phyloP scores from a whole-genome alignment of 495 filamentous ascomycete species.

The Durotheca rogersii region DNA sequence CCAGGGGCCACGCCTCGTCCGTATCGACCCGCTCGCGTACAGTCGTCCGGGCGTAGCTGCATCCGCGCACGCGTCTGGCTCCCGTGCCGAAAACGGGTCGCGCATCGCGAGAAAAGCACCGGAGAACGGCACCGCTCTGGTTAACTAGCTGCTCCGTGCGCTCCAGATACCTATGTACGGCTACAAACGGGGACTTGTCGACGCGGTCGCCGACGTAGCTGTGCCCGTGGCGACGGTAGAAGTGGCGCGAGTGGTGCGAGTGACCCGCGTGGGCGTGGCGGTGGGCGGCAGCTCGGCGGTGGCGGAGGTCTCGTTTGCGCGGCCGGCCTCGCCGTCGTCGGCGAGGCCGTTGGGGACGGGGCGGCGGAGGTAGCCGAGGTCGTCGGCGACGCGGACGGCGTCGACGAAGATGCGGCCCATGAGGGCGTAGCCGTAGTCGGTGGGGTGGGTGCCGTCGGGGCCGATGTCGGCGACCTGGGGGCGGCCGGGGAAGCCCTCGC shows the following conservation, averaged over 20 bases:
- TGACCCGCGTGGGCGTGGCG: too few relatives aligned
- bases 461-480: slow-evolving; percentile 29
- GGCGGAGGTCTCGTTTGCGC: slow-evolving; percentile 10
- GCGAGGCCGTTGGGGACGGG: slow-evolving; percentile 37
- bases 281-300: slow-evolving; percentile 20
- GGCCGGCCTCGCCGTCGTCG: slow-evolving; percentile 29
- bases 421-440: slow-evolving; percentile 44
- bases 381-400: slow-evolving; percentile 37
- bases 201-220: too few relatives aligned
- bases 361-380: slow-evolving; percentile 37
- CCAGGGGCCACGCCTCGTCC: background rate
- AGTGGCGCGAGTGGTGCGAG: background rate
- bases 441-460: slow-evolving; percentile 41
- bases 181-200: too few relatives aligned
- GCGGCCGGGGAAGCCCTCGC: slow-evolving; percentile 24
- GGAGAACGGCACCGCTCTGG: too few relatives aligned
- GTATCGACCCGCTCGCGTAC: too few relatives aligned
- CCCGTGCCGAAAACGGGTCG: too few relatives aligned
- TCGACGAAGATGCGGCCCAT: slow-evolving; percentile 46
- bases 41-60: too few relatives aligned
- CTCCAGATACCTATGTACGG: too few relatives aligned
- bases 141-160: too few relatives aligned
- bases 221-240: background rate
- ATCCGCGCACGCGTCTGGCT: too few relatives aligned
- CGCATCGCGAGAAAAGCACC: too few relatives aligned